Evolutionary conservation across 768 basidiomycete genomes (phyloP).

Genomic region (Trametes sanguinea): DNA sequence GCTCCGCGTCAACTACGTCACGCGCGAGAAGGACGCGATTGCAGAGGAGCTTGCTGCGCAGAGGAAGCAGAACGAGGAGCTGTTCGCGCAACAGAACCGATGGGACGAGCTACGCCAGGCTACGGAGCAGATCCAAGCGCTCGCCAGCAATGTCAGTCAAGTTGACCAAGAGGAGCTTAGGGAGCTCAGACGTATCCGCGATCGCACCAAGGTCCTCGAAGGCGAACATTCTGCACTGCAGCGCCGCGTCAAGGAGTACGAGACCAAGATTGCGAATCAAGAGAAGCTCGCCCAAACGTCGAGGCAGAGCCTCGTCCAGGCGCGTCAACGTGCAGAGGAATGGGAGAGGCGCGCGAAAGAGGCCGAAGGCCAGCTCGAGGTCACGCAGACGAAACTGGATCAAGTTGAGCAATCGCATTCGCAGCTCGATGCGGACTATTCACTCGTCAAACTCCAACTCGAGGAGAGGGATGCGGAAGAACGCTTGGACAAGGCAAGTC

Average conservation of each 20-base stretch:
- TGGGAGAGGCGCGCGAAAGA: slow-evolving; percentile 82
- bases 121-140: slow-evolving; percentile 70
- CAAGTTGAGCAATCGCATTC: slow-evolving; percentile 62
- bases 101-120: slow-evolving; percentile 78
- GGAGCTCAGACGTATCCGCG: slow-evolving; percentile 66
- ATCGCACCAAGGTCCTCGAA: slow-evolving; percentile 59
- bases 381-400: slow-evolving; percentile 61
- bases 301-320: slow-evolving; percentile 65
- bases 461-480: slow-evolving; percentile 76
- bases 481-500: slow-evolving; percentile 62
- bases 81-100: slow-evolving; percentile 64
- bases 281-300: slow-evolving; percentile 60
- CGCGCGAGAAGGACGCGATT: slow-evolving; percentile 65
- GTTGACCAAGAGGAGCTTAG: slow-evolving; percentile 71
- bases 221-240: slow-evolving; percentile 66
- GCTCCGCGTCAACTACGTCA: slow-evolving; percentile 52
- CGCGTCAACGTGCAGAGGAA: slow-evolving; percentile 76
- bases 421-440: slow-evolving; percentile 72
- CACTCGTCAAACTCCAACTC: slow-evolving; percentile 66
- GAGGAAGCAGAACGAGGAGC: slow-evolving; percentile 60
- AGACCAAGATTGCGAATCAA: slow-evolving; percentile 57
- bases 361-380: slow-evolving; percentile 63
- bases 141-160: slow-evolving; percentile 61
- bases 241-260: slow-evolving; percentile 73
- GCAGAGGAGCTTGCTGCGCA: slow-evolving; percentile 51